Evolutionary conservation across 306 rosid genomes (phyloP).

Genomic region (Ormosia semicastrata): DNA sequence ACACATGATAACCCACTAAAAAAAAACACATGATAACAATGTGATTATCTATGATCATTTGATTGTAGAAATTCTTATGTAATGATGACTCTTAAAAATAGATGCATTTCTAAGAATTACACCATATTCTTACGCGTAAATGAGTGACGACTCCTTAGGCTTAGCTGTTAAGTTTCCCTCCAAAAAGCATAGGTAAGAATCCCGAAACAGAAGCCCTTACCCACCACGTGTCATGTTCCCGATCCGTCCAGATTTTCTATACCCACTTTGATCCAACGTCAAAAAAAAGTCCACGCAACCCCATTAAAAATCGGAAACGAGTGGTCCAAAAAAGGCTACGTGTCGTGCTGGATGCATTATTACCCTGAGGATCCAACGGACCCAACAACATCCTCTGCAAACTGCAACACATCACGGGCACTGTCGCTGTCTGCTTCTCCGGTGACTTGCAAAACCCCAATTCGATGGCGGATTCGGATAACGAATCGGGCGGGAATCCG

Average conservation of each 20-base stretch:
- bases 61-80: too few relatives aligned
- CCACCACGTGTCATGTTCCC: background rate
- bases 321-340: slow-evolving; percentile 39
- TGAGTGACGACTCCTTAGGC: background rate
- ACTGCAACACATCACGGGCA: too few relatives aligned
- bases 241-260: background rate
- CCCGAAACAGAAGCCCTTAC: background rate
- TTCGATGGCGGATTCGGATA: slow-evolving; percentile 71
- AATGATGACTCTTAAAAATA: too few relatives aligned
- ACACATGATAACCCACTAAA: too few relatives aligned
- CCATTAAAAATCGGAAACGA: background rate
- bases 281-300: background rate
- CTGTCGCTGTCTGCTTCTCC: too few relatives aligned
- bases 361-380: slow-evolving; percentile 22
- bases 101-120: too few relatives aligned
- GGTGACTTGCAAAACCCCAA: too few relatives aligned
- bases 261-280: slow-evolving; percentile 26
- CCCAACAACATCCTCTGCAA: background rate
- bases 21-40: too few relatives aligned
- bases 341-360: slow-evolving; percentile 36
- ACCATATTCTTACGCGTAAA: background rate
- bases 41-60: too few relatives aligned
- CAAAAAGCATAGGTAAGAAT: background rate
- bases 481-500: slow-evolving; percentile 61
- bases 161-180: background rate